phyloP scores from a whole-genome alignment of 164 flowering plant genomes.

The Tetrastigma voinierianum region DNA sequence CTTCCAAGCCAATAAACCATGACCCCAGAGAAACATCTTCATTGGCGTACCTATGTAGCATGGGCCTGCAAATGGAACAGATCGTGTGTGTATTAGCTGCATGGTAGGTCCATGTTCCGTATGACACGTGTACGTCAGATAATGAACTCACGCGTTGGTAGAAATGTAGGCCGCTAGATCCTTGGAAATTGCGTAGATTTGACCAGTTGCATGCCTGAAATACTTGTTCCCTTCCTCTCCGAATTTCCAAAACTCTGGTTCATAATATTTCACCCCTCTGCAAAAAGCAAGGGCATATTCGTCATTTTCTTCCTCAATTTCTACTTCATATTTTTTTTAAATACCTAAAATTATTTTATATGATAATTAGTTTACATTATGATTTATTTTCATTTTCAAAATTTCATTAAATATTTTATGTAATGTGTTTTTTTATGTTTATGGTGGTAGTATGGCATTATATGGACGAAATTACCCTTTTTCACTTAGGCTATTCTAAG shows the following conservation, averaged over 20 bases:
- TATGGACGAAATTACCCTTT: too few relatives aligned
- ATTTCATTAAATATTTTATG: too few relatives aligned
- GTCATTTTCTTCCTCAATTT: too few relatives aligned
- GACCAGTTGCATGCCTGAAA: slow-evolving; percentile 95
- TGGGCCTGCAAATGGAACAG: slow-evolving; percentile 35
- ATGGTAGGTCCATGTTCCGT: too few relatives aligned
- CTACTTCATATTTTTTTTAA: too few relatives aligned
- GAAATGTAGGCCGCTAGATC: slow-evolving; percentile 82
- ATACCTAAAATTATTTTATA: too few relatives aligned
- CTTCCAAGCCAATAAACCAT: slow-evolving; percentile 79
- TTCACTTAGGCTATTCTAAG: too few relatives aligned
- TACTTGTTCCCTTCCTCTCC: slow-evolving; percentile 93
- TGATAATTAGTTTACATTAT: too few relatives aligned
- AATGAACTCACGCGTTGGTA: slow-evolving; percentile 48
- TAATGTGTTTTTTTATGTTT: too few relatives aligned
- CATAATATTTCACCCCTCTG: slow-evolving; percentile 82
- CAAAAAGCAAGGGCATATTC: background rate
- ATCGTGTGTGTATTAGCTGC: background rate
- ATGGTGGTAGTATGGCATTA: too few relatives aligned
- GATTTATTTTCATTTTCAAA: too few relatives aligned
- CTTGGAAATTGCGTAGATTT: slow-evolving; percentile 83
- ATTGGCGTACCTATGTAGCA: slow-evolving; percentile 74
- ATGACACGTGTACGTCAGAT: too few relatives aligned
- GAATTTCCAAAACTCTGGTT: slow-evolving; percentile 88
- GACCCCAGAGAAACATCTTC: slow-evolving; percentile 85